These are phyloP conservation scores for Acanthamoeba culbertsoni DNA, from an alignment of 208 protist species.

Conservation along the genomic window DNA sequence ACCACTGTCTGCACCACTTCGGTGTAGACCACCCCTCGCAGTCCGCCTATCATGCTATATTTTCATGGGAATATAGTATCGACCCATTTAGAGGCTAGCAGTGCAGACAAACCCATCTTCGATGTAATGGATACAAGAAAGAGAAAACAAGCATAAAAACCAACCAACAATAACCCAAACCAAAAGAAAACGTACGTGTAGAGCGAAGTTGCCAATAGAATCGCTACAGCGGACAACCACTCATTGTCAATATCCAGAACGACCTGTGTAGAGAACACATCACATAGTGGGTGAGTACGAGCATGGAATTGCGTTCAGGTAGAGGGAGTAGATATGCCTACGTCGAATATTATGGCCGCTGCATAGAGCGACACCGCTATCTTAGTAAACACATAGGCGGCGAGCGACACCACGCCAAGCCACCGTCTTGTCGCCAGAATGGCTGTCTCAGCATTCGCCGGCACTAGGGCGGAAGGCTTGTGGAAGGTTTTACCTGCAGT, in stretches of 20 bases:
- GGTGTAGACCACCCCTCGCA: conserved; percentile 72
- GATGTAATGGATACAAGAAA: no score
- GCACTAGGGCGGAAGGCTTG: no score
- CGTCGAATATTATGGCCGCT: conserved; percentile 33
- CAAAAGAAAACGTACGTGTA: background rate
- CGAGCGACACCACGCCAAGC: conserved; percentile 27
- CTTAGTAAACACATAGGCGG: conserved; percentile 41
- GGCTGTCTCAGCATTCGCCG: no score
- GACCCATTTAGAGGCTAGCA: no score
- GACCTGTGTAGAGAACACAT: no score
- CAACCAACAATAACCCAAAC: background rate
- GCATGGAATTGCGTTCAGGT: background rate
- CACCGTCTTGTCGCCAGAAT: no score
- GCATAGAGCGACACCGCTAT: conserved; percentile 47
- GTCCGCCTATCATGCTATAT: conserved; percentile 68
- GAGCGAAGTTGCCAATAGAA: background rate
- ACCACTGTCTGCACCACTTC: conserved; percentile 73
- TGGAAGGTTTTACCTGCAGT: no score
- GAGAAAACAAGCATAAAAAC: background rate
- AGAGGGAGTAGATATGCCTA: background rate
- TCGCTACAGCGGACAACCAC: background rate
- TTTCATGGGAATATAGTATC: no score
- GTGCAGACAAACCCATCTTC: no score
- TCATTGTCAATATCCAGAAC: conserved; percentile 13
- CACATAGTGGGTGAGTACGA: background rate